Conservation (phyloP, 352 stramenopile genomes). For the Globisporangium middletonii region DNA sequence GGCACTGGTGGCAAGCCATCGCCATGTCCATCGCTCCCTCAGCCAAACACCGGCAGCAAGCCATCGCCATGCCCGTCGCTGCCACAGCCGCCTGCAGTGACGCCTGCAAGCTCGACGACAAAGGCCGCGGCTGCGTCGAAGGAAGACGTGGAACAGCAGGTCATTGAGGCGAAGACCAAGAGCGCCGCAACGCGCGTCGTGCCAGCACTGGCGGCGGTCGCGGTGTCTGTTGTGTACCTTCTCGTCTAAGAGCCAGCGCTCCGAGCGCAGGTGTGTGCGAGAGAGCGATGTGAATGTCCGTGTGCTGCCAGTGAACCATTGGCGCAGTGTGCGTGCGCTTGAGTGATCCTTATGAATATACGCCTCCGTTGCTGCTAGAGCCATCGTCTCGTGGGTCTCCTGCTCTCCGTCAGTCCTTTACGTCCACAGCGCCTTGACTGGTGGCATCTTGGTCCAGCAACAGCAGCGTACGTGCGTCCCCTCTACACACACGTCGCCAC, state of each 20-base stretch:
- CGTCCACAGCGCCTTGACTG: neutral
- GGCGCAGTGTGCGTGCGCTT: too few relatives aligned
- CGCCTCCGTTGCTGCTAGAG: neutral
- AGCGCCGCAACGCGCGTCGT: conserved; percentile 21
- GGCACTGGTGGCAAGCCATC: conserved; percentile 3
- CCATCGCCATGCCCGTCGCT: conserved; percentile 20
- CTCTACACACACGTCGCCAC: too few relatives aligned
- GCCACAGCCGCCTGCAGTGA: conserved; percentile 15
- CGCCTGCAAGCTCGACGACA: conserved; percentile 12
- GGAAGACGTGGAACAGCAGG: conserved; percentile 11
- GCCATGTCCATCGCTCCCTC: conserved; percentile 21
- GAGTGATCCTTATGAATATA: too few relatives aligned
- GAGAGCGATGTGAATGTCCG: neutral
- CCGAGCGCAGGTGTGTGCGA: too few relatives aligned
- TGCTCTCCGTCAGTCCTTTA: neutral
- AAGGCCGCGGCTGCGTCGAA: conserved; percentile 11
- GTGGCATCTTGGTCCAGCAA: too few relatives aligned
- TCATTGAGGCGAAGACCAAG: conserved; percentile 32
- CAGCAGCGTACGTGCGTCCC: too few relatives aligned
- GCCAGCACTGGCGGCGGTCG: conserved; percentile 23
- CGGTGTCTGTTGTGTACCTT: conserved; percentile 33
- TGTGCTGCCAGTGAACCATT: neutral
- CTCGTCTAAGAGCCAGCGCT: conserved; percentile 25
- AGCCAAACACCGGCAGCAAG: conserved; percentile 11
- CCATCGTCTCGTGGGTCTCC: neutral